Percentiles rank a stretch among this genome's conserved stretches.
Evolutionary conservation across 495 filamentous ascomycete species (phyloP).

Genomic region (Sordaria brevicollis): DNA sequence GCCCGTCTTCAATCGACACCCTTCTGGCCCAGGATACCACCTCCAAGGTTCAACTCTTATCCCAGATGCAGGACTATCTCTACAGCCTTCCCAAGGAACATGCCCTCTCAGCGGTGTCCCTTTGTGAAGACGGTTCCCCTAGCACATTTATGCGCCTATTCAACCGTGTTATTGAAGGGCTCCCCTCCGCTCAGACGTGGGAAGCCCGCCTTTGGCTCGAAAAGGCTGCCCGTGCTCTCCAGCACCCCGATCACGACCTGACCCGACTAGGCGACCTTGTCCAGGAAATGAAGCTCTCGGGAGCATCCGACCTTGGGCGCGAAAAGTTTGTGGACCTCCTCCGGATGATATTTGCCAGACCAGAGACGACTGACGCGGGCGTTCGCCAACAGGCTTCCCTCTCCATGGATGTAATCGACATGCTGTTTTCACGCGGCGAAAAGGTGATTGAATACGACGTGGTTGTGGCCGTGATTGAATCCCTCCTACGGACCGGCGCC

Average conservation of each 20-base stretch:
- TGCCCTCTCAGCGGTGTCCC: background rate
- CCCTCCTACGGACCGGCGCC: constrained; percentile 5
- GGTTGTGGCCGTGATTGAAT: constrained; percentile 28
- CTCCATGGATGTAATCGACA: constrained; percentile 22
- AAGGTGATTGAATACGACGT: constrained; percentile 26
- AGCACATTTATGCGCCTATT: constrained; percentile 16
- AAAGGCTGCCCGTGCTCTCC: constrained; percentile 6
- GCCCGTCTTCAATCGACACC: constrained; percentile 3
- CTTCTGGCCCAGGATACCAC: constrained; percentile 12
- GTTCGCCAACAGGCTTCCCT: constrained; percentile 15
- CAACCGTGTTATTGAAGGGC: constrained; percentile 11
- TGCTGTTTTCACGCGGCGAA: constrained; percentile 29
- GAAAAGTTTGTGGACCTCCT: constrained; percentile 22
- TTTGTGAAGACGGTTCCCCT: background rate
- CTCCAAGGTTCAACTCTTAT: constrained; percentile 16
- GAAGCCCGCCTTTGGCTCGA: constrained; percentile 20
- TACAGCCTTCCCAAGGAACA: constrained; percentile 2
- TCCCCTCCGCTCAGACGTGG: constrained; percentile 20
- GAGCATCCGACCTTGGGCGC: constrained; percentile 20
- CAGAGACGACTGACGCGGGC: background rate
- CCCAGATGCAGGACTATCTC: constrained; percentile 10
- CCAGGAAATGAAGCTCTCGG: constrained; percentile 18
- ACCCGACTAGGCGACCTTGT: constrained; percentile 6
- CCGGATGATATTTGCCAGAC: constrained; percentile 19
- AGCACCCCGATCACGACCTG: background rate